Evolutionary conservation across 2,329 filamentous ascomycete species (phyloP).

Genomic region (Sporothrix brasiliensis): DNA sequence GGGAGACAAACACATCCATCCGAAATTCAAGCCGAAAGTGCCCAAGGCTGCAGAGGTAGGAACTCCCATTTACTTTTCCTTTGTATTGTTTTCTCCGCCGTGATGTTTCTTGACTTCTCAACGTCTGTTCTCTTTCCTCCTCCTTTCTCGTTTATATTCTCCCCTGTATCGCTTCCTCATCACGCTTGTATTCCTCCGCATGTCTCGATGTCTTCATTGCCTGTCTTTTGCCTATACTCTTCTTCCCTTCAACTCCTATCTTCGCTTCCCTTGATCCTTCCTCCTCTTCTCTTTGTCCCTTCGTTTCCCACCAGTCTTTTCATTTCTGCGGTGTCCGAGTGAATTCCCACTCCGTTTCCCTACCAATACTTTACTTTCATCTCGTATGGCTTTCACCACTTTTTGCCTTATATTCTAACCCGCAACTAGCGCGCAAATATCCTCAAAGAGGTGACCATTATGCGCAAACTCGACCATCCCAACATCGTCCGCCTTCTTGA

Average conservation of each 20-base stretch:
- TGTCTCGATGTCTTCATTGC: constrained; percentile 14
- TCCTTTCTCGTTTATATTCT: constrained; percentile 38
- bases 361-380: not conserved
- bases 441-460: constrained; percentile 97
- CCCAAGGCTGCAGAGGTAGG: constrained; percentile 97
- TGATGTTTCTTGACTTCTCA: constrained; percentile 32
- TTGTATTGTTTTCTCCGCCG: constrained; percentile 36
- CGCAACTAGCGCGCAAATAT: constrained; percentile 82
- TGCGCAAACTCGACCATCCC: constrained; percentile 94
- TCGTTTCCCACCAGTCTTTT: not conserved
- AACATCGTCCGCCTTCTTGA: constrained; percentile 94
- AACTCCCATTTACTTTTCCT: constrained; percentile 45
- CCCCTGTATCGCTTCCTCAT: not conserved
- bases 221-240: not conserved
- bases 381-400: not conserved
- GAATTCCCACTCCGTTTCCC: not conserved
- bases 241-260: no score
- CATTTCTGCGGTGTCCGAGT: constrained; percentile 5
- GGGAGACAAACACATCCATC: constrained; percentile 91
- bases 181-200: not conserved
- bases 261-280: not conserved
- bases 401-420: not conserved
- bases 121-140: constrained; percentile 38
- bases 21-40: constrained; percentile 85
- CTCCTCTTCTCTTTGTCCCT: not conserved